Evolutionary conservation across 768 basidiomycete genomes (phyloP).

Genomic region (Mycena belliarum): DNA sequence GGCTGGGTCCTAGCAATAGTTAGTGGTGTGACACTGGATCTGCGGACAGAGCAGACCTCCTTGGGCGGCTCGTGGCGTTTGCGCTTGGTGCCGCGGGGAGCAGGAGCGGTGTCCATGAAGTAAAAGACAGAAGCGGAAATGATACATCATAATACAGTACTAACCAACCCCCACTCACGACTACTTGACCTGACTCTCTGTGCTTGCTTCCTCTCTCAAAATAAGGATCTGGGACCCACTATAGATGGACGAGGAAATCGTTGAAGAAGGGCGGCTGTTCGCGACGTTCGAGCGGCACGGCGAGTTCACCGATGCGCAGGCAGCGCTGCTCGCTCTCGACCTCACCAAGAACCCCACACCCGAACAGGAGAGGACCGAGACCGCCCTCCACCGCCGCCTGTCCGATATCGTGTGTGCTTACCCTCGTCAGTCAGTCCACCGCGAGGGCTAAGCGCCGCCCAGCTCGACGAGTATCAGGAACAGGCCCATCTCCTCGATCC

Average conservation of each 20-base stretch:
- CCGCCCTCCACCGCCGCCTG: slow-evolving; percentile 42
- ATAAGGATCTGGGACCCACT: not conserved
- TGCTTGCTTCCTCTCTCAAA: too few relatives aligned
- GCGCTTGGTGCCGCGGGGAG: slow-evolving; percentile 19
- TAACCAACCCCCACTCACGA: too few relatives aligned
- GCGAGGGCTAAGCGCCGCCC: not conserved
- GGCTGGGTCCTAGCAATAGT: slow-evolving; percentile 33
- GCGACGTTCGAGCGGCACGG: slow-evolving; percentile 61
- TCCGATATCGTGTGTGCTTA: slow-evolving; percentile 48
- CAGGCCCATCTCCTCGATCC: slow-evolving; percentile 93
- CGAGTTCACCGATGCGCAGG: slow-evolving; percentile 59
- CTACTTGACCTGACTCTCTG: too few relatives aligned
- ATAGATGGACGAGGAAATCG: slow-evolving; percentile 33
- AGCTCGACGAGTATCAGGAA: slow-evolving; percentile 92
- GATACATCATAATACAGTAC: not conserved
- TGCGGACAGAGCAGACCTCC: slow-evolving; percentile 12
- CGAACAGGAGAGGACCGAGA: slow-evolving; percentile 48
- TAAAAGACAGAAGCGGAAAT: not conserved
- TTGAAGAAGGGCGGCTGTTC: slow-evolving; percentile 46
- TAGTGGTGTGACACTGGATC: not conserved
- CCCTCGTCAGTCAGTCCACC: not conserved
- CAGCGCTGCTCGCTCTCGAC: slow-evolving; percentile 49
- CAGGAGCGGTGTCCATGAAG: slow-evolving; percentile 2
- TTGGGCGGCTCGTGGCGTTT: slow-evolving; percentile 10
- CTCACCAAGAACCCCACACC: slow-evolving; percentile 42